phyloP scores from a whole-genome alignment of 2,329 filamentous ascomycete genomes.

The Penicillium freii region DNA sequence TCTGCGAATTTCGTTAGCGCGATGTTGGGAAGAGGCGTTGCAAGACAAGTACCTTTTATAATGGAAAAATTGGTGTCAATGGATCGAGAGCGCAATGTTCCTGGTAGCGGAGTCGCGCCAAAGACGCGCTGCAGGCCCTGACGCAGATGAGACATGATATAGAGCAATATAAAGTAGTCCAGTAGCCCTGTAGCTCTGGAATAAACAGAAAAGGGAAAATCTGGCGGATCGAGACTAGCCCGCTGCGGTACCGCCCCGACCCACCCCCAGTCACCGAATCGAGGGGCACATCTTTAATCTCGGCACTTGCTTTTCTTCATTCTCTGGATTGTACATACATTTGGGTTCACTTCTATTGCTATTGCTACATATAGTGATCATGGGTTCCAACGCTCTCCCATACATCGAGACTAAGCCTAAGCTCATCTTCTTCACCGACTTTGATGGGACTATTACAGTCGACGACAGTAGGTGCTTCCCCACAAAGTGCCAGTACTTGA shows the following conservation, averaged over 20 bases:
- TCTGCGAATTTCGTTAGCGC: conserved; percentile 31
- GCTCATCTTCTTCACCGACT: conserved; percentile 98
- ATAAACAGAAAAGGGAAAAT: conserved; percentile 14
- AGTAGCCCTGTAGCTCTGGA: neutral
- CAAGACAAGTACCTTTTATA: conserved; percentile 34
- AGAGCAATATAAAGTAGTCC: too few species aligned
- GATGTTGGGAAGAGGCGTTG: neutral
- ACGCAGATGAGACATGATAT: conserved; percentile 37
- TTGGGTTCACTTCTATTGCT: neutral
- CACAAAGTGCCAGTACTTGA: neutral
- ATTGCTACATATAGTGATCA: conserved; percentile 10
- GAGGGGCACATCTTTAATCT: conserved; percentile 9
- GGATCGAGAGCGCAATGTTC: conserved; percentile 25
- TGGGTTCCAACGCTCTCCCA: conserved; percentile 36
- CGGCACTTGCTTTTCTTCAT: conserved; percentile 1
- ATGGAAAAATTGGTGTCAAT: conserved; percentile 41
- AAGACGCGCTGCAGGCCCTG: conserved; percentile 33
- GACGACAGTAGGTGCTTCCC: conserved; percentile 56
- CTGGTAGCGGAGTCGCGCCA: conserved; percentile 24
- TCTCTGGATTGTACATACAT: neutral
- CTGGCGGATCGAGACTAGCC: conserved; percentile 10
- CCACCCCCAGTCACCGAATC: conserved; percentile 13
- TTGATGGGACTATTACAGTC: conserved; percentile 91
- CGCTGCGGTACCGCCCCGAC: conserved; percentile 11
- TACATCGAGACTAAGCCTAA: conserved; percentile 63